Percentiles rank a stretch among this genome's conserved stretches.
Evolutionary conservation across 2,329 filamentous ascomycete species (phyloP).

Genomic region (Cordyceps fumosorosea): DNA sequence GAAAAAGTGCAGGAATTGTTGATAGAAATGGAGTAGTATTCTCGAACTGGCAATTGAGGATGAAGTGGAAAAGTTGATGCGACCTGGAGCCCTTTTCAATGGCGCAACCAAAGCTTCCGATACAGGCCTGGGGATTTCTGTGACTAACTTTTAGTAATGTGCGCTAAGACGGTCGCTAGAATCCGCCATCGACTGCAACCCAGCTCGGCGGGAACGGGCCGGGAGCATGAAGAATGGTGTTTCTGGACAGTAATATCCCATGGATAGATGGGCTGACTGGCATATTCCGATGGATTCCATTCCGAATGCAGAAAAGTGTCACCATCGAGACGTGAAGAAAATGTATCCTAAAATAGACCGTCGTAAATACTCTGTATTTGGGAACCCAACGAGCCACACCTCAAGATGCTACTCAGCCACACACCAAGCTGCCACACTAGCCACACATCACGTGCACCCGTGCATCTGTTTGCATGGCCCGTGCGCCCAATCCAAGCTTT

Average conservation of each 20-base stretch:
- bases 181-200: neutral
- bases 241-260: neutral
- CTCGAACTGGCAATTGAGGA: neutral
- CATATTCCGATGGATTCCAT: neutral
- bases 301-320: too few relatives aligned
- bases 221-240: neutral
- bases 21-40: neutral
- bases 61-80: neutral
- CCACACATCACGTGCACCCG: slow-evolving; percentile 8
- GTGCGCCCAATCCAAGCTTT: slow-evolving; percentile 8
- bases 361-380: too few relatives aligned
- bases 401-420: neutral
- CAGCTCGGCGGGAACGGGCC: neutral
- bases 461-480: slow-evolving; percentile 10
- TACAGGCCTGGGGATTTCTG: slow-evolving; percentile 8
- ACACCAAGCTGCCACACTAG: neutral
- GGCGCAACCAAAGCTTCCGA: slow-evolving; percentile 10
- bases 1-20: neutral
- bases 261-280: neutral
- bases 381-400: neutral
- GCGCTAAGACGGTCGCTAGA: neutral
- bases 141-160: slow-evolving; percentile 11
- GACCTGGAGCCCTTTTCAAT: neutral
- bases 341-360: too few relatives aligned
- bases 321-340: too few relatives aligned